These are phyloP conservation scores for Quercus berberidifolia DNA, from an alignment of 306 rosid genomes.

Conservation along the genomic window DNA sequence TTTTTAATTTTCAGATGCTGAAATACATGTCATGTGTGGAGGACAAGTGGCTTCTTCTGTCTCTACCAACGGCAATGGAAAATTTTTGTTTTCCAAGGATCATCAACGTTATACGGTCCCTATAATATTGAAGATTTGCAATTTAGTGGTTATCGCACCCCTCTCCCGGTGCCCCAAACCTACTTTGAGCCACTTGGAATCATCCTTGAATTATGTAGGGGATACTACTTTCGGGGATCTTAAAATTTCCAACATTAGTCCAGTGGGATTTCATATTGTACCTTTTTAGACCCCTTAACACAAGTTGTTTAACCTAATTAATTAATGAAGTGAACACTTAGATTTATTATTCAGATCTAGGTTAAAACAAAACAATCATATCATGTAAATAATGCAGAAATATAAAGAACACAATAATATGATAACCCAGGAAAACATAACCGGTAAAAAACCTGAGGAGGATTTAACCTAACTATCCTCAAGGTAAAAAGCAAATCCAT, in stretches of 20 bases:
- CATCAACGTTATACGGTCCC: constrained; percentile 17
- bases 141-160: constrained; percentile 26
- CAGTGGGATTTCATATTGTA: not conserved
- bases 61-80: constrained; percentile 16
- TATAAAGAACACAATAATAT: no score
- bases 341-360: no score
- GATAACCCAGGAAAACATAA: no score
- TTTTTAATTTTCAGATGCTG: constrained; percentile 16
- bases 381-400: no score
- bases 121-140: constrained; percentile 18
- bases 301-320: no score
- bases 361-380: no score
- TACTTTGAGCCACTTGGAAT: constrained; percentile 9
- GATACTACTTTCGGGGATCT: constrained; percentile 10
- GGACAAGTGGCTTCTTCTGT: constrained; percentile 22
- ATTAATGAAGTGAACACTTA: no score
- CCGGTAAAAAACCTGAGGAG: fast-evolving
- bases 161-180: constrained; percentile 27
- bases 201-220: constrained; percentile 5
- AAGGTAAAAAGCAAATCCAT: no score
- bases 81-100: constrained; percentile 16
- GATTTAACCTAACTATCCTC: no score
- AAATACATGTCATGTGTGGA: constrained; percentile 28
- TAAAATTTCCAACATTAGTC: constrained; percentile 9
- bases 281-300: no score